These are phyloP conservation scores for Arthrobotrys musiformis DNA, from an alignment of 2,329 filamentous ascomycete genomes.

Conservation along the genomic window DNA sequence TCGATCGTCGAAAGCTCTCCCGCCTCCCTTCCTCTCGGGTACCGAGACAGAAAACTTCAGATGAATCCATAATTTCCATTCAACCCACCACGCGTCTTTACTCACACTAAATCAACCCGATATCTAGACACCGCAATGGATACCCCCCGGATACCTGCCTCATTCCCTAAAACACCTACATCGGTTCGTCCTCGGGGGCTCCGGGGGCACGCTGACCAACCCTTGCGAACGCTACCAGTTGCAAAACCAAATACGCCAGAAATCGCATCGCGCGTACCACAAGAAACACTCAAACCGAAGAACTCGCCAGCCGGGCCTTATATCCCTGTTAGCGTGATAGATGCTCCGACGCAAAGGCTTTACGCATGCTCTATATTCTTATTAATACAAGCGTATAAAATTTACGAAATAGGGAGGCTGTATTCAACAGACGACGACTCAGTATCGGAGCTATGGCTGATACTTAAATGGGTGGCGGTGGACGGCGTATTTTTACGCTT, in stretches of 20 bases:
- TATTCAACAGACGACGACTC: slow-evolving; percentile 79
- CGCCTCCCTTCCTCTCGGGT: neutral
- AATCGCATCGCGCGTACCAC: neutral
- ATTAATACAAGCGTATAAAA: slow-evolving; percentile 79
- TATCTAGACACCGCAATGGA: slow-evolving; percentile 18
- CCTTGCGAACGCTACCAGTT: slow-evolving; percentile 56
- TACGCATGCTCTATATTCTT: slow-evolving; percentile 85
- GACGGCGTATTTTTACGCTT: slow-evolving; percentile 89
- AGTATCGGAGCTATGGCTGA: slow-evolving; percentile 74
- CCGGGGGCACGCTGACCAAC: slow-evolving; percentile 14
- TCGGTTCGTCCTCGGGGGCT: slow-evolving; percentile 38
- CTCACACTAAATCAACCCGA: neutral
- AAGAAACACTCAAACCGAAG: neutral
- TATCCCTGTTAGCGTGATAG: slow-evolving; percentile 82
- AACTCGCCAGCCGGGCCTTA: slow-evolving; percentile 67
- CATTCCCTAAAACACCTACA: slow-evolving; percentile 47
- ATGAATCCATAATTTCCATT: slow-evolving; percentile 3
- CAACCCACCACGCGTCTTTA: slow-evolving; percentile 9
- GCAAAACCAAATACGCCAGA: slow-evolving; percentile 5
- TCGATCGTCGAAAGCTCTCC: neutral
- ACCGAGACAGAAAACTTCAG: slow-evolving; percentile 2
- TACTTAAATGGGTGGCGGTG: slow-evolving; percentile 91
- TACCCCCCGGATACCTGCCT: slow-evolving; percentile 44
- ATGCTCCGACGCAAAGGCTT: slow-evolving; percentile 89
- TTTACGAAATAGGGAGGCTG: slow-evolving; percentile 72